Evolutionary conservation across 345 rosid genomes (phyloP), one percentile per base, ranked within the genome.

Genomic region (Hibiscus syriacus): DNA sequence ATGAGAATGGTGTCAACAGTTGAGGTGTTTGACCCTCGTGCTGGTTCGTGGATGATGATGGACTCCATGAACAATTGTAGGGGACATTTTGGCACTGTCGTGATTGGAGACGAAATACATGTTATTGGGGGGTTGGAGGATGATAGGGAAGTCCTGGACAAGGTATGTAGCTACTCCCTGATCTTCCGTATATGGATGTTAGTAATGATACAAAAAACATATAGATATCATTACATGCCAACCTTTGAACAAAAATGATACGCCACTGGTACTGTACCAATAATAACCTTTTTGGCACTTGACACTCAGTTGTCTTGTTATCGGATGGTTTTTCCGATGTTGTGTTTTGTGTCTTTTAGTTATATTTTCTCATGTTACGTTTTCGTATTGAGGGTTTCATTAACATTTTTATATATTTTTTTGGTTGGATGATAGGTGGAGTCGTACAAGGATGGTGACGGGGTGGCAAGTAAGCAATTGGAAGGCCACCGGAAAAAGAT

Each of bases 21-120:
- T 6, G 85, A 81, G 66, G 52, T 79, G 8, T 77, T 64, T 6
- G 85, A 81, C 22, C 85, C 85, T 14, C 79, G 79, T 52, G 64
- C 57, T 61, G 75, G 73, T 43, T 58, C 48, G 2, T 81, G 85
- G 82, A 71, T 64, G 62, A 45, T 23, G 38, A 79, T n/a, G 41
- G 73, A 65, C 55, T 43, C 77, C 27, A 74, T 81, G 85, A 55
- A 55, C 20, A 12, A 12, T 13, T 26, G 71, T 0, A 81, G 80
- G 71, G 77, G 79, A 64, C 66, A 61, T 54, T 79, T 67, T 50
- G 85, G 82, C 17, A 45, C 74, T 26, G 70, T 67, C 17, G 79
- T 72, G 66, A 63, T 76, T 6, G 23, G 67, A 53, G 79, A 79
- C 9, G 17, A 72, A 6, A 72, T 81, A 10, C 72, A 79, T 69